Evolutionary conservation across 106 monocot species (phyloP).

Genomic region (Dioscorea alata): DNA sequence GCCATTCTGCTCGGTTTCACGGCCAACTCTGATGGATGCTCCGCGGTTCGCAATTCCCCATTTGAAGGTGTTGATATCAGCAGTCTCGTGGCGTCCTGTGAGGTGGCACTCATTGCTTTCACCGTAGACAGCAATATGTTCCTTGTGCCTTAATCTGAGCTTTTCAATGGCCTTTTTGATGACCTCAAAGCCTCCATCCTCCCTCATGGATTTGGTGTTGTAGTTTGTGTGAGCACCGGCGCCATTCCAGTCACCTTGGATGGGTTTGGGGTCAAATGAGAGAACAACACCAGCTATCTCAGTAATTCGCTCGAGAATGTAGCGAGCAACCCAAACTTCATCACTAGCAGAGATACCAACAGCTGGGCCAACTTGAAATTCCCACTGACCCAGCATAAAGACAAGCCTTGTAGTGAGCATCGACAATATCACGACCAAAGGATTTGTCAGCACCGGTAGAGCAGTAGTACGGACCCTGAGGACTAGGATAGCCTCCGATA

Average conservation of each 20-base stretch:
- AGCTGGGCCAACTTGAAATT: too few relatives aligned
- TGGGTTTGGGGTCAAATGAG: constrained; percentile 84
- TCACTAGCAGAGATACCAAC: too few relatives aligned
- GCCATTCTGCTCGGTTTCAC: constrained; percentile 40
- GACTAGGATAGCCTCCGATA: too few relatives aligned
- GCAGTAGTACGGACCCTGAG: too few relatives aligned
- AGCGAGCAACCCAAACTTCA: too few relatives aligned
- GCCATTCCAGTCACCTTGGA: constrained; percentile 78
- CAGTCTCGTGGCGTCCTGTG: too few relatives aligned
- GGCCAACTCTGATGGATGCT: constrained; percentile 45
- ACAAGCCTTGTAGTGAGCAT: too few relatives aligned
- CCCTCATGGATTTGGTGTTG: constrained; percentile 71
- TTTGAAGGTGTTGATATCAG: constrained; percentile 61
- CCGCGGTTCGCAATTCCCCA: constrained; percentile 67
- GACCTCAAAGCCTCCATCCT: constrained; percentile 43
- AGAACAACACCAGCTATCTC: constrained; percentile 81
- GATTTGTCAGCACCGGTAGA: too few relatives aligned
- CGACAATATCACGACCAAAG: too few relatives aligned
- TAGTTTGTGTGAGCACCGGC: constrained; percentile 74
- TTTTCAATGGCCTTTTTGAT: constrained; percentile 75
- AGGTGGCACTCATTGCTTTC: too few relatives aligned
- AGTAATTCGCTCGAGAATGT: constrained; percentile 74
- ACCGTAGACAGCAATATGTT: too few relatives aligned
- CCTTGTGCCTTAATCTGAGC: constrained; percentile 57
- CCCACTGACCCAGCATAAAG: too few relatives aligned